Base-by-base conservation (phyloP, 1,284 basidiomycete species). In the Ganoderma multipileum region DNA sequence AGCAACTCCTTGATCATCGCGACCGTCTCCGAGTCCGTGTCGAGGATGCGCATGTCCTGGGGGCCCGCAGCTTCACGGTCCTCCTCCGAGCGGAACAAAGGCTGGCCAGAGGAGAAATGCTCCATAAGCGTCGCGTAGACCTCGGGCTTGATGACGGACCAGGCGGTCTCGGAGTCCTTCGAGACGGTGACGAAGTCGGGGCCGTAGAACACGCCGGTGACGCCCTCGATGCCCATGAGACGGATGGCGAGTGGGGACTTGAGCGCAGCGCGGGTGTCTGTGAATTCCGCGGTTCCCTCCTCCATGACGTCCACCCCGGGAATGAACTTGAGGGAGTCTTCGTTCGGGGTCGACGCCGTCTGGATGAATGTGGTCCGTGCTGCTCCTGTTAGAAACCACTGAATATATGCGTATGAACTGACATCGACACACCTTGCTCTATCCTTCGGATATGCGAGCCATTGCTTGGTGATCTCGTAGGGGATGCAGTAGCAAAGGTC, bases 1-100 rank as follows among this genome's bases (percentile, higher is more conserved):
- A 99, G 83, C 61, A 99, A 80, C 81, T 99, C 97, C 82, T 99
- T 99, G 78, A 99, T 97, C 97, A 99, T 99, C 16, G 95, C 98
- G 3, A 99, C 95, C 0, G 95, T 94, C 79, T 99, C 97, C n/a
- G 93, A 93, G 79, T 99, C 97, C 1, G 94, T 95, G 76, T 99
- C 97, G 47, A 99, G 84, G 72, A 99, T 98, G 66, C 89, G 87
- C n/a, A 97, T 99, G 80, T 99, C 98, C 80, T 96, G 94, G 4
- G 95, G 95, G 0, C 95, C 95, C 12, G 93, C 93, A 33, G 86
- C 88, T 62, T 93, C 93, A 65, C 85, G 83, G 61, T 95, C 92
- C 79, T 92, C 91, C 63, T 91, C 87, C 61, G 89, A 90, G 68
- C 92, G 89, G 84, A 99, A 99, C 11, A 99, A 85, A 2, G 92